Evolutionary conservation across 1,139 yeast genomes (phyloP).

Genomic region (Pichia terricola): DNA sequence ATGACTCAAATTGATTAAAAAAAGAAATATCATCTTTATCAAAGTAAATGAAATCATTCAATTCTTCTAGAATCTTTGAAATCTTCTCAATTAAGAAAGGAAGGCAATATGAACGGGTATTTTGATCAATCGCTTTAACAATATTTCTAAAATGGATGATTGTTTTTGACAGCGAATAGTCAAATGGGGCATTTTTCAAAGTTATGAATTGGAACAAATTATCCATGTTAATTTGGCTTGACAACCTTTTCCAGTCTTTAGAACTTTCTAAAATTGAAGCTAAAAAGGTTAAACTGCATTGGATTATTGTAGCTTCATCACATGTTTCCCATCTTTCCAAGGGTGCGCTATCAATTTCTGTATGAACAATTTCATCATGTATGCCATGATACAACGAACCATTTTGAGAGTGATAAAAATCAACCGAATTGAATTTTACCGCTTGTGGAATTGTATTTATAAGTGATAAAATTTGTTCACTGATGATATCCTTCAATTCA

Average conservation of each 20-base stretch:
- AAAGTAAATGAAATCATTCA: constrained; percentile 27
- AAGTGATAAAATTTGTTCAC: constrained; percentile 39
- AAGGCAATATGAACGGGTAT: constrained; percentile 42
- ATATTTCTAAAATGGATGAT: constrained; percentile 45
- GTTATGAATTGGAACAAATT: constrained; percentile 37
- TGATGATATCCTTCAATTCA: constrained; percentile 50
- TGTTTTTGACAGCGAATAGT: constrained; percentile 47
- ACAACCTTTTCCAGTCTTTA: constrained; percentile 41
- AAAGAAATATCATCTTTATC: constrained; percentile 25
- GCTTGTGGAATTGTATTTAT: constrained; percentile 37
- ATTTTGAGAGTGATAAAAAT: constrained; percentile 34
- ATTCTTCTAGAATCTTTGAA: constrained; percentile 27
- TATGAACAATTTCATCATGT: constrained; percentile 31
- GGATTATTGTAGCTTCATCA: constrained; percentile 35
- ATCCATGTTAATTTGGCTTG: constrained; percentile 32
- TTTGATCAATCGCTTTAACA: constrained; percentile 47
- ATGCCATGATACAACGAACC: constrained; percentile 35
- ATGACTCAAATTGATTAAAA: constrained; percentile 27
- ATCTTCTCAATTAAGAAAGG: constrained; percentile 25
- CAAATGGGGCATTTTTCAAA: constrained; percentile 48
- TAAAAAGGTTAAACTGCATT: constrained; percentile 38
- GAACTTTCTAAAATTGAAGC: constrained; percentile 38
- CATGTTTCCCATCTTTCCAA: constrained; percentile 47
- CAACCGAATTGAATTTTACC: constrained; percentile 31
- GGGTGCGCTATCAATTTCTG: constrained; percentile 28